phyloP scores from a whole-genome alignment of 495 filamentous ascomycete species.

The Amorphotheca resinae region DNA sequence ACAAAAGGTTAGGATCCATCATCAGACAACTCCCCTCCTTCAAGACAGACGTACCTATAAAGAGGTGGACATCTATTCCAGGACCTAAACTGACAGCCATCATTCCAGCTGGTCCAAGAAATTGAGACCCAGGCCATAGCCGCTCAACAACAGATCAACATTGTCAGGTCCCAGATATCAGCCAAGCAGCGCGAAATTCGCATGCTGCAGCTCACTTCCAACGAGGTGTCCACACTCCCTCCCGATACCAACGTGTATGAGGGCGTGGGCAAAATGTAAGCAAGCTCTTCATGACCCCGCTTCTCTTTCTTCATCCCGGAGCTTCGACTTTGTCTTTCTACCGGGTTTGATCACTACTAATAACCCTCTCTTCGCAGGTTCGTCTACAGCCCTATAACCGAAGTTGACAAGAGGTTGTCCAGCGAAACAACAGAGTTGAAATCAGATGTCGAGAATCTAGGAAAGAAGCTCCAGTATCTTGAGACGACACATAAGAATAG shows the following conservation, averaged over 20 bases:
- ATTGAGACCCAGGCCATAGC: slow-evolving; percentile 80
- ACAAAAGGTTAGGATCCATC: slow-evolving; percentile 58
- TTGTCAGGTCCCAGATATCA: slow-evolving; percentile 76
- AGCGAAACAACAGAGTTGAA: slow-evolving; percentile 65
- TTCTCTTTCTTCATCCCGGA: neutral
- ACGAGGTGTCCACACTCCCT: slow-evolving; percentile 68
- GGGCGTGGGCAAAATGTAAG: slow-evolving; percentile 93
- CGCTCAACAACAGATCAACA: slow-evolving; percentile 82
- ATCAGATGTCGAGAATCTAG: slow-evolving; percentile 61
- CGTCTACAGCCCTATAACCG: slow-evolving; percentile 56
- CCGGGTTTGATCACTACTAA: slow-evolving; percentile 8
- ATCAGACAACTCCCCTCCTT: neutral
- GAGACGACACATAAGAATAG: slow-evolving; percentile 94
- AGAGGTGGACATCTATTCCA: neutral
- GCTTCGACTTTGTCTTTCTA: neutral
- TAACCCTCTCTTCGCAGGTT: slow-evolving; percentile 49
- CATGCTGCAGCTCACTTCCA: slow-evolving; percentile 76
- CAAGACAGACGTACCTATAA: neutral
- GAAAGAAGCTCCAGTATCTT: slow-evolving; percentile 86
- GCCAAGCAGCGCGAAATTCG: slow-evolving; percentile 81
- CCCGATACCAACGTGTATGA: slow-evolving; percentile 77
- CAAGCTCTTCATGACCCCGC: slow-evolving; percentile 2
- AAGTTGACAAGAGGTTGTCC: slow-evolving; percentile 63
- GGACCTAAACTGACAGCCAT: neutral
- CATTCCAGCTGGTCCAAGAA: slow-evolving; percentile 69